A percentile compares a stretch with the other conserved stretches of the same genome.
These are phyloP conservation scores for Camelina sativa DNA, from an alignment of 345 rosid genomes.

Conservation along the genomic window DNA sequence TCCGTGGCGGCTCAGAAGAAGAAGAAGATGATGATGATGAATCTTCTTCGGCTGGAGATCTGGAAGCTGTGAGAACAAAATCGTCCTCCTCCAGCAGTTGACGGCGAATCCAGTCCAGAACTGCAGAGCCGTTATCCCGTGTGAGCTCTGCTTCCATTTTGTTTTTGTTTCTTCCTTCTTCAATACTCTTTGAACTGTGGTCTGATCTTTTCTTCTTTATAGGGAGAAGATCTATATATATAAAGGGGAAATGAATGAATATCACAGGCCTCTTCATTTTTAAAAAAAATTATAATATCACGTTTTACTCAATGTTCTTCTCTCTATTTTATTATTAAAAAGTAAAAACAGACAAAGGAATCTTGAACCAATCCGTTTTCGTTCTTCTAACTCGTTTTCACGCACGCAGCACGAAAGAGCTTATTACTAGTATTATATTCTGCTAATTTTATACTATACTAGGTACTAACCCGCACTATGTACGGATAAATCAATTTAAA, in stretches of 20 bases:
- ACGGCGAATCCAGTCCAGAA: slow-evolving; percentile 37
- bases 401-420: not conserved
- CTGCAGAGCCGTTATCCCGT: slow-evolving; percentile 17
- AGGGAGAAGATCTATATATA: not conserved
- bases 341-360: not conserved
- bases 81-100: slow-evolving; percentile 37
- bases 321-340: slow-evolving; percentile 20
- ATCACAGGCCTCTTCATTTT: too few species aligned
- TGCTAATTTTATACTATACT: too few species aligned
- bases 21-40: not conserved
- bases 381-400: not conserved
- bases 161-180: not conserved
- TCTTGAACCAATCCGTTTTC: not conserved
- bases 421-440: too few species aligned
- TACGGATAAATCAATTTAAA: too few species aligned
- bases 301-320: slow-evolving; percentile 31
- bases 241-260: not conserved
- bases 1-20: not conserved
- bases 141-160: slow-evolving; percentile 23
- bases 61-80: slow-evolving; percentile 3
- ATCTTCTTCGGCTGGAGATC: not conserved
- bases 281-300: slow-evolving; percentile 7
- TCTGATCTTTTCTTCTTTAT: not conserved
- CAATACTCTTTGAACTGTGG: not conserved
- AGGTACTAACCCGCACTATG: too few species aligned